Evolutionary conservation across 2,329 filamentous ascomycete species (phyloP).

Genomic region (Monosporascus sp.): DNA sequence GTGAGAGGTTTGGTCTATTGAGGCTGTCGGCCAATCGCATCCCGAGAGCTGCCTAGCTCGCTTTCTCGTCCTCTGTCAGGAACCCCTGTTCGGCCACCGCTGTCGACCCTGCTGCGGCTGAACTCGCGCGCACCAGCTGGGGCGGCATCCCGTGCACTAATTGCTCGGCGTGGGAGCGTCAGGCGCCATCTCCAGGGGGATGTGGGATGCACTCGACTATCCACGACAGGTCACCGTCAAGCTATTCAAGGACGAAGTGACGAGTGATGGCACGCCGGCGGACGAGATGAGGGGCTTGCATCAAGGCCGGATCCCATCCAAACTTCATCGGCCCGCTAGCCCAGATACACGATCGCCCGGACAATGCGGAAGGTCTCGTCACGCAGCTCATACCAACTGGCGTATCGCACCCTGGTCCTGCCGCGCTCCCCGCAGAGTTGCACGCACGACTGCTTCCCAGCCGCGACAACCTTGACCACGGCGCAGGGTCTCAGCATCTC

Average conservation of each 20-base stretch:
- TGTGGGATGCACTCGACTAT: slow-evolving; percentile 26
- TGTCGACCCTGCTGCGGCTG: slow-evolving; percentile 12
- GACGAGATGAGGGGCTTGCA: slow-evolving; percentile 45
- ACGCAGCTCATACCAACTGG: slow-evolving; percentile 41
- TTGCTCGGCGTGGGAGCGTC: slow-evolving; percentile 41
- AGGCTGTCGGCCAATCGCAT: slow-evolving; percentile 38
- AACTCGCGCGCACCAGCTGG: slow-evolving; percentile 36
- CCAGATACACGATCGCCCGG: slow-evolving; percentile 35
- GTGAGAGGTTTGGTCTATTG: slow-evolving; percentile 37
- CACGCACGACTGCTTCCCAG: slow-evolving; percentile 38
- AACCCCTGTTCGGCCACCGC: slow-evolving; percentile 36
- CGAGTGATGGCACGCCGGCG: slow-evolving; percentile 41
- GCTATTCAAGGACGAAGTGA: slow-evolving; percentile 42
- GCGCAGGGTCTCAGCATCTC: slow-evolving; percentile 32
- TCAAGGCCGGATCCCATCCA: slow-evolving; percentile 39
- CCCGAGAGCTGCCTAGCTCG: slow-evolving; percentile 36
- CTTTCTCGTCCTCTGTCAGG: slow-evolving; percentile 42
- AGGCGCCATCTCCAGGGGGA: slow-evolving; percentile 38
- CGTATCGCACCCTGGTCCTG: slow-evolving; percentile 37
- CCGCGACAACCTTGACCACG: slow-evolving; percentile 23
- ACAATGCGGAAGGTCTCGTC: slow-evolving; percentile 35
- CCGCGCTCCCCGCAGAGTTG: slow-evolving; percentile 41
- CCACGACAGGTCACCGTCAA: slow-evolving; percentile 40
- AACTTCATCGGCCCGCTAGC: slow-evolving; percentile 42
- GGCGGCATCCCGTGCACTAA: slow-evolving; percentile 33